Evolutionary conservation across 148 eudicot genomes (phyloP).

Genomic region (Chenopodium quinoa): DNA sequence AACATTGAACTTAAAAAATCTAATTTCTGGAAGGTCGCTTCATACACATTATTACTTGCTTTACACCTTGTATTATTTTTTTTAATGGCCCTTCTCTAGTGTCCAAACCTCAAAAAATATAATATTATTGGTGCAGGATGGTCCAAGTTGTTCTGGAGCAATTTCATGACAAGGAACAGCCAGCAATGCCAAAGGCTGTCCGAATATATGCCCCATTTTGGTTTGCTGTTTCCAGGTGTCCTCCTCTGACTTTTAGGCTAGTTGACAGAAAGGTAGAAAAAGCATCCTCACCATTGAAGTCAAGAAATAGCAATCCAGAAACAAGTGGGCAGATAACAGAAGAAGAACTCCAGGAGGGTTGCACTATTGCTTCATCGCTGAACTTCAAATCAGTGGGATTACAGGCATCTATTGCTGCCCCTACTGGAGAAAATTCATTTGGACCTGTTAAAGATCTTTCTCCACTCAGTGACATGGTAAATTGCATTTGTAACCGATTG

Average conservation of each 20-base stretch:
- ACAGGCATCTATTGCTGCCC: slow-evolving; percentile 55
- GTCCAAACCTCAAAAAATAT: background rate
- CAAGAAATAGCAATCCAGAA: slow-evolving; percentile 47
- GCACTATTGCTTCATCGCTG: slow-evolving; percentile 81
- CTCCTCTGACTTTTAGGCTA: slow-evolving; percentile 67
- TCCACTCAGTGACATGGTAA: slow-evolving; percentile 89
- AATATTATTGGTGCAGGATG: slow-evolving; percentile 46
- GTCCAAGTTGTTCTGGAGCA: slow-evolving; percentile 86
- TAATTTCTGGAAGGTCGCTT: slow-evolving; percentile 77
- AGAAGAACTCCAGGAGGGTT: slow-evolving; percentile 84
- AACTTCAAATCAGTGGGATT: slow-evolving; percentile 73
- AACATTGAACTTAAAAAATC: slow-evolving; percentile 62
- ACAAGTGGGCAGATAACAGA: slow-evolving; percentile 69
- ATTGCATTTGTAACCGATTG: slow-evolving; percentile 8
- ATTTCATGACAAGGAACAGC: slow-evolving; percentile 54
- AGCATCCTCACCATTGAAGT: slow-evolving; percentile 46
- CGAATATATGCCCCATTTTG: slow-evolving; percentile 87
- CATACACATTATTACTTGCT: background rate
- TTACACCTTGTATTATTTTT: background rate
- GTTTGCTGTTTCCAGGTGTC: slow-evolving; percentile 84
- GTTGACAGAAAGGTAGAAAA: slow-evolving; percentile 44
- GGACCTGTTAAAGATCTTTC: slow-evolving; percentile 84
- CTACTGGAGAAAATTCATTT: slow-evolving; percentile 51
- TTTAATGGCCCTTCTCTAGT: background rate
- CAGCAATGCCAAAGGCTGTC: slow-evolving; percentile 55